A percentile compares a stretch with the other conserved stretches of the same genome.
Conservation (phyloP, 129 eudicot genomes). For the Lactuca sativa region DNA sequence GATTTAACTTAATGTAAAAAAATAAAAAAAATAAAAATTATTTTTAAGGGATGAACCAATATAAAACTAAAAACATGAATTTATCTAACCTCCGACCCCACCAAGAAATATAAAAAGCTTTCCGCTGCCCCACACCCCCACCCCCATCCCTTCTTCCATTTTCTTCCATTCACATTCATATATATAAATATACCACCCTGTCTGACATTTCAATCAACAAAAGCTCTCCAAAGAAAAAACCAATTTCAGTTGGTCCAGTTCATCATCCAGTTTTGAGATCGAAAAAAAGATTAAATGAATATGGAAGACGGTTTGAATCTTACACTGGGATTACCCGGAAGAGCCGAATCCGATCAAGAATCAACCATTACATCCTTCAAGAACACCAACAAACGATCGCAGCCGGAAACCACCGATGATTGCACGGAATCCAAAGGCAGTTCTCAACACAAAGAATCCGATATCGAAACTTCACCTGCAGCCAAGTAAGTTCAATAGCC, state of each 20-base stretch:
- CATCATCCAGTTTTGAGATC: background rate
- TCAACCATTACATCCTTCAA: conserved; percentile 24
- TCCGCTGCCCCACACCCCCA: conserved; percentile 21
- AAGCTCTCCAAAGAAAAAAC: conserved; percentile 16
- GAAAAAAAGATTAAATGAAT: conserved; percentile 14
- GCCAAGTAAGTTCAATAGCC: conserved; percentile 58
- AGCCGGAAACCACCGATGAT: conserved; percentile 35
- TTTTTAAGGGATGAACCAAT: too few species aligned
- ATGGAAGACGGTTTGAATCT: conserved; percentile 60
- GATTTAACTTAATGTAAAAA: too few species aligned
- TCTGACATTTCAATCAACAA: conserved; percentile 22
- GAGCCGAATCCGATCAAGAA: conserved; percentile 45
- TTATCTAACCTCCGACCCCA: conserved; percentile 21
- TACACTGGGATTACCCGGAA: conserved; percentile 73
- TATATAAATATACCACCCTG: conserved; percentile 22
- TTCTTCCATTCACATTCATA: conserved; percentile 29
- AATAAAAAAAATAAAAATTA: too few species aligned
- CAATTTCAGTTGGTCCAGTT: background rate
- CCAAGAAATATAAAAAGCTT: conserved; percentile 13
- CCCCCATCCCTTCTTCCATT: conserved; percentile 1
- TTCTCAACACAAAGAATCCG: conserved; percentile 36
- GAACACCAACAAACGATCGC: conserved; percentile 61
- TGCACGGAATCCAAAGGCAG: conserved; percentile 32
- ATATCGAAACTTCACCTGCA: conserved; percentile 46
- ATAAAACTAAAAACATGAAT: background rate